Evolutionary conservation across 2,329 filamentous ascomycete species (phyloP), one percentile per base, ranked within the genome.

Genomic region (Pseudocercospora pini-densiflorae): DNA sequence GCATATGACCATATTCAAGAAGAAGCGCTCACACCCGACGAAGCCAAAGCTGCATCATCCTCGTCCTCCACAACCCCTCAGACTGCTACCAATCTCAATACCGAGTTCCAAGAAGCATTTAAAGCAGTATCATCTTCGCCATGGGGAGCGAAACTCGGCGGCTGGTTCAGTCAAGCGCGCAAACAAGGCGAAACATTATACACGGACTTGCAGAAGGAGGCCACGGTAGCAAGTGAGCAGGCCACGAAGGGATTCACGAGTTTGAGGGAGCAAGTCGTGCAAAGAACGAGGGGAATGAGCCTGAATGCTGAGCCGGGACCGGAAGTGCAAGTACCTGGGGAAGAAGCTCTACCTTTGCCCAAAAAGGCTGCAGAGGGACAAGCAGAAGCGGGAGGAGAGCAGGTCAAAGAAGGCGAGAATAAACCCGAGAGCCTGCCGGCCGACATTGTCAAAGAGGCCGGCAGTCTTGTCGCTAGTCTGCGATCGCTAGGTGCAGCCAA

Each of bases 1-100:
- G 94, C 94, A 53, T 99, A 98, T 86, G 95, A 99, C 77, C 93
- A 97, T 80, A 97, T 98, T 75, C 90, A 93, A 78, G 93, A 97
- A 82, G 90, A 95, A 78, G 87, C 88, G 60, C 86, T 92, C 72
- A 80, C 82, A 27, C 79, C 82, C 4, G 83, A 87, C 68, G 72
- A 78, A 33, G 84, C 86, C 71, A 51, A 61, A 14, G 61, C 60
- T 55, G 51, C 54, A 19, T 54, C 64, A 21, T 63, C 61, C 12
- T 59, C 62, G 14, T 79, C 73, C 72, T 71, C 64, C 71, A 55
- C 68, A 71, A 67, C 64, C 68, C 57, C 65, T 73, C 75, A 62
- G 58, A 58, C 60, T 16, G 40, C 63, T 21, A 57, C 59, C 62
- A 61, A 60, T 61, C 86, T 99, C 72, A 96, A 96, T 77, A 87